Base-by-base conservation (phyloP, 2,329 filamentous ascomycete genomes). In the Exophiala spinifera region DNA sequence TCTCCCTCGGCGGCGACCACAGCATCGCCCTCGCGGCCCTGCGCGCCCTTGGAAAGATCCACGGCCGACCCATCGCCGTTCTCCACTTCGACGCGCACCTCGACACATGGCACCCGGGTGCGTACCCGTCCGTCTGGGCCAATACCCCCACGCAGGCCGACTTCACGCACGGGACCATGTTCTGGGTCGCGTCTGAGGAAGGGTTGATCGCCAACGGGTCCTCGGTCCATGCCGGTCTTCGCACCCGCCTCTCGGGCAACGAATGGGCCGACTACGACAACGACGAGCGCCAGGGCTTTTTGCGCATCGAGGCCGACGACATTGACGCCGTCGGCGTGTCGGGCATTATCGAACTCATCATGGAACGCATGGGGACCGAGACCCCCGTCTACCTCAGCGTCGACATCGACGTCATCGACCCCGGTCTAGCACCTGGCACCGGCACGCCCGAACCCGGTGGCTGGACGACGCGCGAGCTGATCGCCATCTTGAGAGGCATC, bases 101-200 rank as follows among this genome's bases (percentile, higher is more conserved):
- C 1, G 89, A 94, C 67, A 94, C 89, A 2, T 94, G 89, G 89
- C 85, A 92, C 68, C 88, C 89, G 1, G 81, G 70, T 31, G 72
- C 89, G 63, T 95, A 95, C 70, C 88, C 89, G 0, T 85, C 81
- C 14, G 83, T 85, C 51, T 96, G 91, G 91, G 70, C 76, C 5
- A 42, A 46, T n/a, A 57, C 53, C 5, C 60, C 62, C 10, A 79
- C 83, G 56, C 87, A 89, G 69, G 80, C 83, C 1, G 81, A 86
- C 63, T 94, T 95, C 75, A 95, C 86, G 66, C 91, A 96, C 70
- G 91, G 91, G 3, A 89, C 83, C 62, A 94, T 95, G 85, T 95
- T 95, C 78, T 92, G 89, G 87, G 81, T 92, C 62, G 91, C 91
- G 4, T 85, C 85, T 46, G 84, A 85, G 25, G 91, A 95, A 69